phyloP scores from a whole-genome alignment of 1,284 basidiomycete species.

The Fomitiporia mediterranea region DNA sequence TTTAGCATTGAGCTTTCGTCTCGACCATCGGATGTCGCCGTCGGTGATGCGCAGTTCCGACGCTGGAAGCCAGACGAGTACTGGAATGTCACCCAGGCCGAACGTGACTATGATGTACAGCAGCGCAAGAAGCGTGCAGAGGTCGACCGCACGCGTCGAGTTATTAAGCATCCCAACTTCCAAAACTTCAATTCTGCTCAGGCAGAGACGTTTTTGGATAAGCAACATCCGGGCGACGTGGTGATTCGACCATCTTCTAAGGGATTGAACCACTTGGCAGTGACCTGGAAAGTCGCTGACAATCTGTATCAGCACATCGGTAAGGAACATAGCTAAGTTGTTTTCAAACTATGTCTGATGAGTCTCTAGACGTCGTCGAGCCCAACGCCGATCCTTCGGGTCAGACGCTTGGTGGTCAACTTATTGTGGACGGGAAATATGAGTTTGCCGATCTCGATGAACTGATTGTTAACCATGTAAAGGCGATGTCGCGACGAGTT shows the following conservation, averaged over 20 bases:
- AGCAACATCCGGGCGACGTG: slow-evolving; percentile 90
- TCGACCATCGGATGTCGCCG: slow-evolving; percentile 62
- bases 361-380: slow-evolving; percentile 79
- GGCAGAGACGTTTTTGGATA: slow-evolving; percentile 87
- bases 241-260: slow-evolving; percentile 96
- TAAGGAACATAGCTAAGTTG: slow-evolving; percentile 30
- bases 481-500: slow-evolving; percentile 90
- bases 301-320: slow-evolving; percentile 97
- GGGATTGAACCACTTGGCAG: slow-evolving; percentile 89
- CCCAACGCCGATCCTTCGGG: slow-evolving; percentile 69
- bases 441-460: slow-evolving; percentile 96
- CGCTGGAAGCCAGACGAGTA: slow-evolving; percentile 57
- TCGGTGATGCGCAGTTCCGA: slow-evolving; percentile 63
- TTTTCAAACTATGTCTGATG: slow-evolving; percentile 4
- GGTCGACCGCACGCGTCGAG: slow-evolving; percentile 71
- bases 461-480: slow-evolving; percentile 94
- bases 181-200: slow-evolving; percentile 91
- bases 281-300: slow-evolving; percentile 99
- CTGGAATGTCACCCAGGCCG: slow-evolving; percentile 65
- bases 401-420: slow-evolving; percentile 65
- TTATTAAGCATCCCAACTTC: slow-evolving; percentile 99
- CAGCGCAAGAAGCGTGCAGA: slow-evolving; percentile 83
- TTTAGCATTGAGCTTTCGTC: slow-evolving; percentile 79
- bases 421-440: slow-evolving; percentile 80
- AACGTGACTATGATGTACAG: slow-evolving; percentile 71